These are phyloP conservation scores for Talaromyces stipitatus DNA, from an alignment of 495 filamentous ascomycete species.

Conservation along the genomic window DNA sequence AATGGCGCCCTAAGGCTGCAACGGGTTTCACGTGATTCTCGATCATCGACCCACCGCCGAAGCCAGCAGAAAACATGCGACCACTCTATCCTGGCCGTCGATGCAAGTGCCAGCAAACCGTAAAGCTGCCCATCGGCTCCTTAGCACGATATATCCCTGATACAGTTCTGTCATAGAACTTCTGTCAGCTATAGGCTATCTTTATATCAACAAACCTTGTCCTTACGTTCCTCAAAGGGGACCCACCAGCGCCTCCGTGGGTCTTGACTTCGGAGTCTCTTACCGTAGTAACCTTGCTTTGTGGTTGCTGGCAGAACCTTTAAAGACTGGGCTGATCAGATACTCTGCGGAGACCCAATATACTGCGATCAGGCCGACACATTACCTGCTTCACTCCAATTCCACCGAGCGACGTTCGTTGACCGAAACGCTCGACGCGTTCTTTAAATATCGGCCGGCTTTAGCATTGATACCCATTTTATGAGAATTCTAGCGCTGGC, in stretches of 20 bases:
- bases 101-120: not conserved
- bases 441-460: not conserved
- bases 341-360: not conserved
- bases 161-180: not conserved
- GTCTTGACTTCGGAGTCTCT: not conserved
- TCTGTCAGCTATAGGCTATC: not conserved
- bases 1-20: constrained; percentile 33
- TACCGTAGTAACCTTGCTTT: not conserved
- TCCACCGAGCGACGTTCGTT: not conserved
- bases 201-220: not conserved
- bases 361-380: not conserved
- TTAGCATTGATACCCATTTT: not conserved
- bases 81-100: not conserved
- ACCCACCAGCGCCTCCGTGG: not conserved
- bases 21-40: constrained; percentile 48
- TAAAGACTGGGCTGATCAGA: not conserved
- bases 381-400: not conserved
- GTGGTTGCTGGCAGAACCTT: not conserved
- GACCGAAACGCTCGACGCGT: not conserved
- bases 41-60: constrained; percentile 53
- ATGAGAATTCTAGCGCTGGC: not conserved
- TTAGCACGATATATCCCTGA: not conserved
- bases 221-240: not conserved
- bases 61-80: constrained; percentile 37
- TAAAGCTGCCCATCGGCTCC: not conserved